Evolutionary conservation across 164 flowering plant species (phyloP).

Genomic region (Vitis rotundifolia): DNA sequence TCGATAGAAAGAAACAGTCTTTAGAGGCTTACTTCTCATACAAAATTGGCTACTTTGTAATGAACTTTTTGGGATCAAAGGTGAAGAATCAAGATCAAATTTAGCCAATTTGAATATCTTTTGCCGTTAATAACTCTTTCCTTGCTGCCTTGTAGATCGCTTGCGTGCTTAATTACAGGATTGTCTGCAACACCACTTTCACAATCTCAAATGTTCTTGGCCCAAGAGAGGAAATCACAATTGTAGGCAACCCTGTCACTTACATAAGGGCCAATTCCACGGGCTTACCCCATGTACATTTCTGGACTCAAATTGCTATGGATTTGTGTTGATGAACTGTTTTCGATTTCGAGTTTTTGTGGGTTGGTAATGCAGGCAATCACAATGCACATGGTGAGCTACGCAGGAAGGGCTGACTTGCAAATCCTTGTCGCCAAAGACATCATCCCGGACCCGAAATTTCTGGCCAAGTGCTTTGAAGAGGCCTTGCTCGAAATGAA

Average conservation of each 20-base stretch:
- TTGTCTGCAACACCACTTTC: slow-evolving; percentile 69
- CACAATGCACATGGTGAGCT: slow-evolving; percentile 88
- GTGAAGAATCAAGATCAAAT: slow-evolving; percentile 20
- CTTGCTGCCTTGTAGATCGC: slow-evolving; percentile 38
- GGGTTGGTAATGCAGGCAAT: slow-evolving; percentile 51
- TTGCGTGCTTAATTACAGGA: slow-evolving; percentile 49
- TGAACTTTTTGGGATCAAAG: slow-evolving; percentile 67
- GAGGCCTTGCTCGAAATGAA: slow-evolving; percentile 80
- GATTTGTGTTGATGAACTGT: not conserved
- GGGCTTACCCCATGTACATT: slow-evolving; percentile 61
- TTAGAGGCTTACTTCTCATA: slow-evolving; percentile 66
- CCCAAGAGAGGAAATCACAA: slow-evolving; percentile 60
- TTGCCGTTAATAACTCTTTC: not conserved
- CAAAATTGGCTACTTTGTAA: slow-evolving; percentile 37
- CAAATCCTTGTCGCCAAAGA: slow-evolving; percentile 82
- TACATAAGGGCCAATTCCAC: slow-evolving; percentile 43
- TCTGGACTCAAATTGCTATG: no score
- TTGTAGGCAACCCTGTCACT: slow-evolving; percentile 60
- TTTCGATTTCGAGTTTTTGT: not conserved
- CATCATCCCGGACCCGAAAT: slow-evolving; percentile 68
- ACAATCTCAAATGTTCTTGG: slow-evolving; percentile 74
- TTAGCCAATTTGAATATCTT: not conserved
- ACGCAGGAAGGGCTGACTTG: slow-evolving; percentile 74
- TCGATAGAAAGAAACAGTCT: slow-evolving; percentile 67
- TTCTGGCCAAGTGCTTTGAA: slow-evolving; percentile 79